Conservation (phyloP, 768 basidiomycete species). For the Collybia sordida region DNA sequence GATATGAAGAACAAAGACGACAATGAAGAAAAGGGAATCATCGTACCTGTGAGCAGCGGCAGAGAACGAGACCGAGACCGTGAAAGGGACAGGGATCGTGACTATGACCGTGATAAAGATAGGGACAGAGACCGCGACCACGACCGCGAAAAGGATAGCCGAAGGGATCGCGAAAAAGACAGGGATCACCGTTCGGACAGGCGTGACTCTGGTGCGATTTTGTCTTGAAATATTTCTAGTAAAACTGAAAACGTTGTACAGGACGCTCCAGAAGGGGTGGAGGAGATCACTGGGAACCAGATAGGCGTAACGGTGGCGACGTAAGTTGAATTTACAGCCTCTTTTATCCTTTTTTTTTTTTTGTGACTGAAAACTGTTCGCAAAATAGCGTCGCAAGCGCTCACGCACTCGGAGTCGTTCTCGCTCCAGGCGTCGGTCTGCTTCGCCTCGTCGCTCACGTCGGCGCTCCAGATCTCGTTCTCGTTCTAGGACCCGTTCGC, state of each 20-base stretch:
- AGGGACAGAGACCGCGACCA: slow-evolving; percentile 35
- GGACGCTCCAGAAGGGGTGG: slow-evolving; percentile 43
- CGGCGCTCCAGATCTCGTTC: slow-evolving; percentile 67
- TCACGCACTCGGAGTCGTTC: slow-evolving; percentile 68
- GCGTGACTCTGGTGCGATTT: slow-evolving; percentile 56
- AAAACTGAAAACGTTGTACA: slow-evolving; percentile 12
- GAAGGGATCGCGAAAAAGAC: slow-evolving; percentile 46
- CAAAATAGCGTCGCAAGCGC: slow-evolving; percentile 60
- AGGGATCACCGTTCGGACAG: slow-evolving; percentile 46
- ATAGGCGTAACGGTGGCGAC: slow-evolving; percentile 64
- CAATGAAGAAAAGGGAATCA: slow-evolving; percentile 57
- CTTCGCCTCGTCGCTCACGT: slow-evolving; percentile 64
- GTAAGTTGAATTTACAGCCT: slow-evolving; percentile 38
- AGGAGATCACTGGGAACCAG: slow-evolving; percentile 85
- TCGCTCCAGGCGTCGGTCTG: slow-evolving; percentile 66
- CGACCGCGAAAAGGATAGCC: slow-evolving; percentile 30
- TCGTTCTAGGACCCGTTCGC: slow-evolving; percentile 43
- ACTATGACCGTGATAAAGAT: slow-evolving; percentile 32
- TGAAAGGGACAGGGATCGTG: slow-evolving; percentile 42
- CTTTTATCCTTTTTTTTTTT: slow-evolving; percentile 1
- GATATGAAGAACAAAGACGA: slow-evolving; percentile 83
- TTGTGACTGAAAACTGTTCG: slow-evolving; percentile 2
- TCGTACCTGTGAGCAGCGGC: slow-evolving; percentile 35
- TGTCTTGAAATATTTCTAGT: background rate
- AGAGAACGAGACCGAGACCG: slow-evolving; percentile 47